Evolutionary conservation across 306 rosid genomes (phyloP), one percentile per base, ranked within the genome.

Genomic region (Geum urbanum): DNA sequence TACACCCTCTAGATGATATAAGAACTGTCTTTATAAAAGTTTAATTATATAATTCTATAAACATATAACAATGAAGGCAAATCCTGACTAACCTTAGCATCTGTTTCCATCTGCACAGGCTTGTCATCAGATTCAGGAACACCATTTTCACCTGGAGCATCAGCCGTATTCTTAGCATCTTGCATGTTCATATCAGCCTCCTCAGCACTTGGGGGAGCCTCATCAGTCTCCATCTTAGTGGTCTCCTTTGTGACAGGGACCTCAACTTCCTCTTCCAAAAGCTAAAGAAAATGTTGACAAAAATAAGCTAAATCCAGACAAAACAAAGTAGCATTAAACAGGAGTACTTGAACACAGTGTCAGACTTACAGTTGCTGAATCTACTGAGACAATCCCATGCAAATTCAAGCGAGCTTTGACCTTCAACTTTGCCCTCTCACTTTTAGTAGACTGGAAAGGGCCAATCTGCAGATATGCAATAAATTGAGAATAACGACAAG

Each of bases 51-150:
- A 32, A 32, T 32, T 32, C 37, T 32, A 32, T 32, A 32, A 2
- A 2, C 3, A 32, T 32, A 32, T 32, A 32, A 32, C 37, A 32
- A 32, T 4, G 37, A 32, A 32, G 41, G 19, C 15, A 19, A 5
- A 62, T 7, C 14, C 5, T 20, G 47, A 69, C 67, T 56, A 51
- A 91, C 99, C 96, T 94, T 94, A 63, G 72, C 11, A 75, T 94
- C 97, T 4, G 96, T 83, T 20, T 94, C 97, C 96, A 88, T 88
- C 75, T 84, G 92, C 61, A 73, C 88, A 78, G 97, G 85, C 76
- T 87, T 89, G 47, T 94, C 97, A 72, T 88, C 92, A 1, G 80
- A 65, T 75, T 88, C 97, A 0, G 88, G 77, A 24, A 69, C 54
- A 27, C 96, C 91, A 66, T 88, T 91, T 77, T 87, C 86, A 5